These are phyloP conservation scores for Phytophthora hybrid DNA, from an alignment of 352 stramenopile species.

Conservation along the genomic window DNA sequence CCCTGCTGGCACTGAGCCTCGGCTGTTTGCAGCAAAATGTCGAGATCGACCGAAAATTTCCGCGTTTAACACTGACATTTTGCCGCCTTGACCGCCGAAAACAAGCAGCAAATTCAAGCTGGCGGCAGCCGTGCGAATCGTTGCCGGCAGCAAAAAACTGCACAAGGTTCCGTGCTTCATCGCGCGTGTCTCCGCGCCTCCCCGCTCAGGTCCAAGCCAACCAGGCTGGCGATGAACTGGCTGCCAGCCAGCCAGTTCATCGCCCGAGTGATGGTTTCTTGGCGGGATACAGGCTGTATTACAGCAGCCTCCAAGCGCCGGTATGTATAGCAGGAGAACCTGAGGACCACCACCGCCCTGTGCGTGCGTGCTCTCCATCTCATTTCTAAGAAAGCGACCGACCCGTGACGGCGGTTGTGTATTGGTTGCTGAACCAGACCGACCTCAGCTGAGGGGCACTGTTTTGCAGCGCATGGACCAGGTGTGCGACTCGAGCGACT, in stretches of 20 bases:
- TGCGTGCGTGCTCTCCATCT: not conserved
- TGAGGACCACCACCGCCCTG: not conserved
- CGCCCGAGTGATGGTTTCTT: slow-evolving; percentile 1
- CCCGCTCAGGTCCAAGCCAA: not conserved
- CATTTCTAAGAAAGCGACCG: not conserved
- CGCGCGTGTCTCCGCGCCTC: slow-evolving; percentile 25
- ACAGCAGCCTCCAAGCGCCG: not conserved
- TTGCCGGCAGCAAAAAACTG: slow-evolving; percentile 31
- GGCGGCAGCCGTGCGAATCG: not conserved
- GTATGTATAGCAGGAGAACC: not conserved
- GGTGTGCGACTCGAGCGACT: no score
- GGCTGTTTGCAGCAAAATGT: not conserved
- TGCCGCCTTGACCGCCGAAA: not conserved
- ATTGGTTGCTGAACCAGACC: not conserved
- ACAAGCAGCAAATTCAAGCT: slow-evolving; percentile 10
- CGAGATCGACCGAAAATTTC: not conserved
- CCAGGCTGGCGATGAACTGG: not conserved
- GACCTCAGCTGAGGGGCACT: not conserved
- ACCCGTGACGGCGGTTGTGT: not conserved
- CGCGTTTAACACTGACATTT: no score
- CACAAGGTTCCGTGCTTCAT: slow-evolving; percentile 16
- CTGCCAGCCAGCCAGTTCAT: slow-evolving; percentile 6
- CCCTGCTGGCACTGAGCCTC: not conserved
- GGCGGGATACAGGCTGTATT: no score
- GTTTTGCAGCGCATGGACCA: no score